phyloP scores from a whole-genome alignment of 169 alveolate genomes.

The Babesia gibsoni region DNA sequence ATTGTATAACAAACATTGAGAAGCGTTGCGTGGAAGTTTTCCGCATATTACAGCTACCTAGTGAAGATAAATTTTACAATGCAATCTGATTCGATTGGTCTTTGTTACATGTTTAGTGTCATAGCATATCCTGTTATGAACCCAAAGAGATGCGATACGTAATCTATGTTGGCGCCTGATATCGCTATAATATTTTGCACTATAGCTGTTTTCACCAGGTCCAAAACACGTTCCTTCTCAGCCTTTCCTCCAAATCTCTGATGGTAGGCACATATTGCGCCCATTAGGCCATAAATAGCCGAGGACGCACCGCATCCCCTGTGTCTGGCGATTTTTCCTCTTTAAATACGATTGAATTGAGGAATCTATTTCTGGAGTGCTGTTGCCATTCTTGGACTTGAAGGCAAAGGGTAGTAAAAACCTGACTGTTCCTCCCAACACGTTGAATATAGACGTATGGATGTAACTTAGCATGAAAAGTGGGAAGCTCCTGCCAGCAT shows the following conservation, averaged over 20 bases:
- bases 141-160: conserved; percentile 58
- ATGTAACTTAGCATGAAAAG: conserved; percentile 25
- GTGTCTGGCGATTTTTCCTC: not conserved
- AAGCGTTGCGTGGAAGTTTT: too few relatives aligned
- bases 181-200: conserved; percentile 29
- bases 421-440: not conserved
- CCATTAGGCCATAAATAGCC: conserved; percentile 59
- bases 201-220: conserved; percentile 14
- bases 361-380: not conserved
- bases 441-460: conserved; percentile 14
- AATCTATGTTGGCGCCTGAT: conserved; percentile 37
- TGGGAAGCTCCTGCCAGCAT: conserved; percentile 8
- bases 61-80: too few relatives aligned
- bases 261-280: conserved; percentile 53
- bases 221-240: conserved; percentile 11
- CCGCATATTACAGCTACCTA: too few relatives aligned
- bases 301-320: conserved; percentile 57
- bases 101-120: conserved; percentile 1
- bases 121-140: conserved; percentile 42
- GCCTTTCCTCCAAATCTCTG: conserved; percentile 5
- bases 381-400: not conserved
- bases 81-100: not conserved
- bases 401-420: not conserved
- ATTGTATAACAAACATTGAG: too few relatives aligned
- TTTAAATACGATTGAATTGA: conserved; percentile 2